phyloP scores from a whole-genome alignment of 805 yeast species.

The Metschnikowia aberdeeniae region DNA sequence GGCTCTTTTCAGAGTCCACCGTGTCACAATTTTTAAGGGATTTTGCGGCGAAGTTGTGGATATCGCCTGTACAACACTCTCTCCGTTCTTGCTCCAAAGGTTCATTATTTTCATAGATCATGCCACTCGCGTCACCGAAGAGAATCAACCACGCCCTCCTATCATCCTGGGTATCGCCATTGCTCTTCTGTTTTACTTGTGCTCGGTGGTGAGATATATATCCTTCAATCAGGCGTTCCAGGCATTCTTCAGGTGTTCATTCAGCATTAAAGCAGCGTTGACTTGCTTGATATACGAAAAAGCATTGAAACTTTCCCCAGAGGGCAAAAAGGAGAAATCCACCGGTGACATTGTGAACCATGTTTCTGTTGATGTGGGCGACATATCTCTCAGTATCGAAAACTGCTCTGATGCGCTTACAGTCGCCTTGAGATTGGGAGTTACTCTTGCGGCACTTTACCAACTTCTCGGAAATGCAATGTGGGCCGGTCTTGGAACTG shows the following conservation, averaged over 20 bases:
- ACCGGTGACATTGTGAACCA: slow-evolving; percentile 80
- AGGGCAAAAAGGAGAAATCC: slow-evolving; percentile 53
- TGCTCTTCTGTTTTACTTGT: slow-evolving; percentile 62
- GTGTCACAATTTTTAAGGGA: slow-evolving; percentile 5
- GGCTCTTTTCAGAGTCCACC: slow-evolving; percentile 16
- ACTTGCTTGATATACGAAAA: slow-evolving; percentile 68
- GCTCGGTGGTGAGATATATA: slow-evolving; percentile 20
- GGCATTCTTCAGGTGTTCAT: slow-evolving; percentile 18
- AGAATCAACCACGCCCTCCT: slow-evolving; percentile 8
- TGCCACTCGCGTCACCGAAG: slow-evolving; percentile 4
- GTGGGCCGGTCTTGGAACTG: slow-evolving; percentile 51
- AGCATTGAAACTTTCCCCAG: slow-evolving; percentile 62
- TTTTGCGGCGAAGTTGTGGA: slow-evolving; percentile 22
- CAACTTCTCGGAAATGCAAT: slow-evolving; percentile 55
- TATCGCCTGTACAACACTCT: slow-evolving; percentile 18
- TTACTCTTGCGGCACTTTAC: slow-evolving; percentile 53
- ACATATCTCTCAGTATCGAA: slow-evolving; percentile 51
- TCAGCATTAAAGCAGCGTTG: slow-evolving; percentile 42
- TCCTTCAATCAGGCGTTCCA: slow-evolving; percentile 19
- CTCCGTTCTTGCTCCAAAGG: slow-evolving; percentile 29
- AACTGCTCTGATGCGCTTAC: slow-evolving; percentile 46
- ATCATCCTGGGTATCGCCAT: slow-evolving; percentile 71
- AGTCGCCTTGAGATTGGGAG: slow-evolving; percentile 48
- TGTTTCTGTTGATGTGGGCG: slow-evolving; percentile 71
- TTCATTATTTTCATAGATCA: slow-evolving; percentile 26